phyloP scores from a whole-genome alignment of 2,329 filamentous ascomycete species.

The Beauveria brongniartii region DNA sequence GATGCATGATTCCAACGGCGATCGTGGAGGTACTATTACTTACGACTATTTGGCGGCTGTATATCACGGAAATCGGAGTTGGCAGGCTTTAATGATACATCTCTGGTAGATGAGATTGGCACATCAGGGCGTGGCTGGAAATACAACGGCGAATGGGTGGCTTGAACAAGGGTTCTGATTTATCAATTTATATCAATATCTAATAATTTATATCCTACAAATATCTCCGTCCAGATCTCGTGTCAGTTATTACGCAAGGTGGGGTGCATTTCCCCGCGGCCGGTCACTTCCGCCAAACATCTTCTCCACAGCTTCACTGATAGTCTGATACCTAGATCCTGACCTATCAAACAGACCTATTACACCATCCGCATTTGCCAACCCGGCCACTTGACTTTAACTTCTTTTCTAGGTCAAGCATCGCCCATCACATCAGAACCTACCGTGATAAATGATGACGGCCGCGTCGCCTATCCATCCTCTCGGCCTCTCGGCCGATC shows the following conservation, averaged over 20 bases:
- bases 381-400: not conserved
- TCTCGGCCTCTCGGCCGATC: slow-evolving; percentile 58
- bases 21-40: too few species aligned
- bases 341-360: not conserved
- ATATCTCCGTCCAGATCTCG: not conserved
- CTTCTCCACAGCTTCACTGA: slow-evolving; percentile 2
- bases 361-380: not conserved
- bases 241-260: not conserved
- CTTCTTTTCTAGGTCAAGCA: not conserved
- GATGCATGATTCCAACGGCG: slow-evolving; percentile 37
- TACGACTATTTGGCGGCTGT: not conserved
- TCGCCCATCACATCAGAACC: not conserved
- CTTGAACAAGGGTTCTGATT: not conserved
- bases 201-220: not conserved
- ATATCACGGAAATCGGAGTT: not conserved
- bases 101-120: not conserved
- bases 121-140: not conserved
- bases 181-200: not conserved
- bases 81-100: not conserved
- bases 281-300: slow-evolving; percentile 1
- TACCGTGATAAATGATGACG: not conserved
- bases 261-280: not conserved
- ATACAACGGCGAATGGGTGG: not conserved
- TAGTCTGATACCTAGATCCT: not conserved
- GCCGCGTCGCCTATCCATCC: not conserved